Percentiles rank a stretch among this genome's conserved stretches.
Evolutionary conservation across 2,329 filamentous ascomycete species (phyloP).

Genomic region (Alternaria hordeiaustralica): DNA sequence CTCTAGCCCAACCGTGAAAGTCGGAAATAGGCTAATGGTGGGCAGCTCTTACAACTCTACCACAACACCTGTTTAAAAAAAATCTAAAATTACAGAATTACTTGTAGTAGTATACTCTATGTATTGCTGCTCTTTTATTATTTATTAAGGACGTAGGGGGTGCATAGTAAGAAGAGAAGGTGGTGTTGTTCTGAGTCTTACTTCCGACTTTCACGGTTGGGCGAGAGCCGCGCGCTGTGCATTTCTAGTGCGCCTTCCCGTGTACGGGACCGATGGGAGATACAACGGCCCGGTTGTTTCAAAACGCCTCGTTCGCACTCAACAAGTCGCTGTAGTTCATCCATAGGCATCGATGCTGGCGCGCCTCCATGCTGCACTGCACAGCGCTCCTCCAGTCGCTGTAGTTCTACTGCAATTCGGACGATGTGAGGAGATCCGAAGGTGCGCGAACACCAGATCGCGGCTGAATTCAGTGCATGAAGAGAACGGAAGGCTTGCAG

Average conservation of each 20-base stretch:
- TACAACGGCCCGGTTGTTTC: constrained; percentile 5
- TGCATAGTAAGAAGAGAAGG: too few species aligned
- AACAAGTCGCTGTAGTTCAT: neutral
- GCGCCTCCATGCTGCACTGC: neutral
- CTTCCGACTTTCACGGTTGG: too few species aligned
- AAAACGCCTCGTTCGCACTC: neutral
- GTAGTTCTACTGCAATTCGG: neutral
- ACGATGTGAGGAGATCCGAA: constrained; percentile 15
- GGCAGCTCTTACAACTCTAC: too few species aligned
- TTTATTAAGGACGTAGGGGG: too few species aligned
- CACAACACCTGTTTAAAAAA: too few species aligned
- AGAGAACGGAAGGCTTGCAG: neutral
- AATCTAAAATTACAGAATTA: too few species aligned
- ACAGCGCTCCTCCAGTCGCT: neutral
- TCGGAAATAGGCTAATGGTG: too few species aligned
- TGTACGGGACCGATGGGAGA: neutral
- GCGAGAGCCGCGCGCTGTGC: too few species aligned
- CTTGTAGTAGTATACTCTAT: too few species aligned
- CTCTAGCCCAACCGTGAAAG: too few species aligned
- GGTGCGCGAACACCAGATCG: neutral
- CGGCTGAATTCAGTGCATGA: neutral
- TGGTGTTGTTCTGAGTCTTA: too few species aligned
- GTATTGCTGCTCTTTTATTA: too few species aligned
- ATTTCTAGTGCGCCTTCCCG: neutral
- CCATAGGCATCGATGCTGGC: neutral